These are phyloP conservation scores for Talaromyces islandicus DNA, from an alignment of 2,329 filamentous ascomycete species.

Conservation along the genomic window DNA sequence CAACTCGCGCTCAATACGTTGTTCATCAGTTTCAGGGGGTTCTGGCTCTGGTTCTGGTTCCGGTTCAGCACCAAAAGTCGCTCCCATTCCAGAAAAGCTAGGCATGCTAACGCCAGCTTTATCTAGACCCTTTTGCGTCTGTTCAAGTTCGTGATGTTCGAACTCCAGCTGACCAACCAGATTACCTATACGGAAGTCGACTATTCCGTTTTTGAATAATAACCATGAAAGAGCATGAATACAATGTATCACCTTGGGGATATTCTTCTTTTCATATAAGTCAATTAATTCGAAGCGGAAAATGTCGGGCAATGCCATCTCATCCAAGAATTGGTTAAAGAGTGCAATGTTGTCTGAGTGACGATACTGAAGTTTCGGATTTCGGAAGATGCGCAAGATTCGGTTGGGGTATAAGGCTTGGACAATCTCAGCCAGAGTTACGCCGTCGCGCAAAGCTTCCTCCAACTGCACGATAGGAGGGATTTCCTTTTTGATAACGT, in stretches of 20 bases:
- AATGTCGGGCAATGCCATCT: conserved; percentile 86
- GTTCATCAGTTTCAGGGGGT: conserved; percentile 78
- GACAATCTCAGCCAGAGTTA: conserved; percentile 90
- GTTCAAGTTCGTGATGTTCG: conserved; percentile 93
- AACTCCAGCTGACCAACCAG: conserved; percentile 94
- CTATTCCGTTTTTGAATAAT: conserved; percentile 89
- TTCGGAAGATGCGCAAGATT: conserved; percentile 74
- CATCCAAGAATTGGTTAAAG: conserved; percentile 89
- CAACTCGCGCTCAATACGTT: conserved; percentile 76
- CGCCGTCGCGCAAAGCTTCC: conserved; percentile 84
- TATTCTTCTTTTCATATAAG: conserved; percentile 98
- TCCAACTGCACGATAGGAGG: conserved; percentile 91
- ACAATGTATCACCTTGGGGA: conserved; percentile 98
- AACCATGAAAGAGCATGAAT: conserved; percentile 97
- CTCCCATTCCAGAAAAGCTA: conserved; percentile 95
- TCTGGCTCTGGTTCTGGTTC: conserved; percentile 46
- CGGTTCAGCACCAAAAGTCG: conserved; percentile 84
- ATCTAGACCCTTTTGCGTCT: conserved; percentile 93
- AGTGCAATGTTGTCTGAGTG: conserved; percentile 97
- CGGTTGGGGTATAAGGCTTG: conserved; percentile 77
- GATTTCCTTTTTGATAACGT: conserved; percentile 76
- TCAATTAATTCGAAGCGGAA: conserved; percentile 97
- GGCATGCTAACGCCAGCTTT: conserved; percentile 94
- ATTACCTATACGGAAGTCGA: conserved; percentile 94
- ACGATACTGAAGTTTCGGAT: conserved; percentile 80